Evolutionary conservation across 2,329 filamentous ascomycete genomes (phyloP).

Genomic region (Sclerotinia glacialis): DNA sequence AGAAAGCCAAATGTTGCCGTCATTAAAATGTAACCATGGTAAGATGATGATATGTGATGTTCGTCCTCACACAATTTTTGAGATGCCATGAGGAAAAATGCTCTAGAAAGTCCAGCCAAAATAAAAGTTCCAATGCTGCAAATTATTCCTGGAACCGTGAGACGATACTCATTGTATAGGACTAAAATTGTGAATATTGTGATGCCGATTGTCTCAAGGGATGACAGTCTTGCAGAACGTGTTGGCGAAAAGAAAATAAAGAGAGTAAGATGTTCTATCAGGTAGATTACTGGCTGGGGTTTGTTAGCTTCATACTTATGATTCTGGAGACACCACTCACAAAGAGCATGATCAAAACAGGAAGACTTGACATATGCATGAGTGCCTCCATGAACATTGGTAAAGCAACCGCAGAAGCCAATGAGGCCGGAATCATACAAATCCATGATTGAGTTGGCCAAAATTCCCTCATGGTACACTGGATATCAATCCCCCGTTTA

Average conservation of each 20-base stretch:
- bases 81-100: constrained; percentile 25
- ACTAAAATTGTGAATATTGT: constrained; percentile 24
- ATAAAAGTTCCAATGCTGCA: constrained; percentile 28
- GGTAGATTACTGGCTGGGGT: constrained; percentile 31
- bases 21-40: constrained; percentile 31
- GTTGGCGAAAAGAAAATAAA: not conserved
- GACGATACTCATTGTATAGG: constrained; percentile 34
- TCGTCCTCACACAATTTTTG: not conserved
- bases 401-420: constrained; percentile 30
- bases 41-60: not conserved
- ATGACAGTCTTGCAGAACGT: not conserved
- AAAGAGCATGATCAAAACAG: constrained; percentile 35
- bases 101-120: constrained; percentile 29
- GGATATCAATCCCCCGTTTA: not conserved
- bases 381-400: constrained; percentile 33
- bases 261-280: constrained; percentile 29
- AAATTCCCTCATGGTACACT: too few species aligned
- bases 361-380: constrained; percentile 34
- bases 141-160: constrained; percentile 35
- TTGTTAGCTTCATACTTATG: constrained; percentile 11
- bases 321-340: constrained; percentile 26
- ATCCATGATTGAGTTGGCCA: constrained; percentile 19
- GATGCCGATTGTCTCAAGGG: constrained; percentile 27
- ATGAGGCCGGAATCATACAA: constrained; percentile 29
- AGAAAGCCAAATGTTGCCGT: constrained; percentile 30